Base-by-base conservation (phyloP, 1,284 basidiomycete species). In the Xerocomus minutiporus region DNA sequence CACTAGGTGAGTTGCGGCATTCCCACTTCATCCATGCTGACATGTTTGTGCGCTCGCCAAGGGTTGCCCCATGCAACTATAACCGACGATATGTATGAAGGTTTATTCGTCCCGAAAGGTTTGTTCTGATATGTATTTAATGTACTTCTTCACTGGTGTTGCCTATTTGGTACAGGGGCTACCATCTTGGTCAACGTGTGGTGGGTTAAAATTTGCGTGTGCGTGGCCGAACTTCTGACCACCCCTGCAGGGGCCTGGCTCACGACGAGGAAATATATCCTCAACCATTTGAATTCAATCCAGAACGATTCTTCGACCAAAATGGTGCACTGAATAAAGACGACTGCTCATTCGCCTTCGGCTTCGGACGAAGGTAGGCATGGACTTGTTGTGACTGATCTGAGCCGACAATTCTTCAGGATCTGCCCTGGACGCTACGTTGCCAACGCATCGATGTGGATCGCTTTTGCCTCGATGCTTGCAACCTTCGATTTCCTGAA, bases 121-220 rank as follows among this genome's bases (percentile, higher is more conserved):
- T 20, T 41, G 61, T 51, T 20, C n/a, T 29, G 4, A 8, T 20
- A 46, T 26, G 5, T 8, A 8, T 13, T 23, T 23, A 5, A 13
- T 15, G 35, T 20, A 0, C 7, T 2, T 23, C 13, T 39, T 25
- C 8, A 6, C 26, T 38, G 34, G 50, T 43, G 20, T 39, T 39
- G 7, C 29, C 9, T 7, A 25, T 38, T 42, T 54, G 20, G 15
- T 15, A 12, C 40, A 65, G 72, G 70, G 26, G 56, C 73, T 0
- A 72, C 75, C 2, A 59, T 81, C 20, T 57, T 80, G 4, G 62
- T 71, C 7, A 81, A 80, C 56, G 64, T 73, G 20, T 80, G 78
- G 79, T 77, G 55, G 32, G 60, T 55, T 23, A n/a, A 28, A 11
- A 29, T 31, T 46, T 23, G 34, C 26, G 34, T 17, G 8, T 11